phyloP scores from a whole-genome alignment of 2,329 filamentous ascomycete species.

The Penicillium sp. region DNA sequence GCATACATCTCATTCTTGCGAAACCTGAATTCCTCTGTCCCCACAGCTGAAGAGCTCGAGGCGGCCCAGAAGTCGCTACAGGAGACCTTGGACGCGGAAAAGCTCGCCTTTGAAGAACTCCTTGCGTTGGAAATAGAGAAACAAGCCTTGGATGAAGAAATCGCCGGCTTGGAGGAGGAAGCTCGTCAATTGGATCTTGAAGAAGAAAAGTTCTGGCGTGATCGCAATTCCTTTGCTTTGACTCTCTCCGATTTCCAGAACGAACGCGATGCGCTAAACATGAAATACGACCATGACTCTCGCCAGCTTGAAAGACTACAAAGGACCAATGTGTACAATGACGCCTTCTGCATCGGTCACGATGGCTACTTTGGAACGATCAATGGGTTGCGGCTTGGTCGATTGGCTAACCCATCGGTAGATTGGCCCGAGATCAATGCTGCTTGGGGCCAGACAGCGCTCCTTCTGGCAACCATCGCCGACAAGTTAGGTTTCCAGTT shows the following conservation, averaged over 20 bases:
- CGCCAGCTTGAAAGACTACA: slow-evolving; percentile 81
- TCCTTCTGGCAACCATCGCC: slow-evolving; percentile 82
- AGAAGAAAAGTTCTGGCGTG: slow-evolving; percentile 83
- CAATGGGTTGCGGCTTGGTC: slow-evolving; percentile 81
- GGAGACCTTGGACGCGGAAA: slow-evolving; percentile 56
- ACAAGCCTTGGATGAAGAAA: slow-evolving; percentile 67
- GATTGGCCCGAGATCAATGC: slow-evolving; percentile 99
- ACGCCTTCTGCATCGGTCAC: slow-evolving; percentile 95
- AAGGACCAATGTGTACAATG: slow-evolving; percentile 94
- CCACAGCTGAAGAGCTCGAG: slow-evolving; percentile 64
- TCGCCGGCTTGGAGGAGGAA: slow-evolving; percentile 70
- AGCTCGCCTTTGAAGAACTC: slow-evolving; percentile 66
- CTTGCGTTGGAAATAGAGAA: too few species aligned
- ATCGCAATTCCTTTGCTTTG: slow-evolving; percentile 72
- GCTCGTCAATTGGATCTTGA: slow-evolving; percentile 67
- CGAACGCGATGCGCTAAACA: slow-evolving; percentile 79
- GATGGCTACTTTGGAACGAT: slow-evolving; percentile 96
- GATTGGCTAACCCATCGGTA: slow-evolving; percentile 74
- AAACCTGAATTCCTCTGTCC: slow-evolving; percentile 65
- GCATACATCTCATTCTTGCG: slow-evolving; percentile 83
- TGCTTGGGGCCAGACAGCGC: slow-evolving; percentile 89
- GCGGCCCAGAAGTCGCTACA: slow-evolving; percentile 49
- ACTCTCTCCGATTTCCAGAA: slow-evolving; percentile 74
- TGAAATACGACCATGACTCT: slow-evolving; percentile 80
- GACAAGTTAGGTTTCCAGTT: slow-evolving; percentile 82